Base-by-base conservation (phyloP, 352 stramenopile species). In the Phytophthora sansomeana region DNA sequence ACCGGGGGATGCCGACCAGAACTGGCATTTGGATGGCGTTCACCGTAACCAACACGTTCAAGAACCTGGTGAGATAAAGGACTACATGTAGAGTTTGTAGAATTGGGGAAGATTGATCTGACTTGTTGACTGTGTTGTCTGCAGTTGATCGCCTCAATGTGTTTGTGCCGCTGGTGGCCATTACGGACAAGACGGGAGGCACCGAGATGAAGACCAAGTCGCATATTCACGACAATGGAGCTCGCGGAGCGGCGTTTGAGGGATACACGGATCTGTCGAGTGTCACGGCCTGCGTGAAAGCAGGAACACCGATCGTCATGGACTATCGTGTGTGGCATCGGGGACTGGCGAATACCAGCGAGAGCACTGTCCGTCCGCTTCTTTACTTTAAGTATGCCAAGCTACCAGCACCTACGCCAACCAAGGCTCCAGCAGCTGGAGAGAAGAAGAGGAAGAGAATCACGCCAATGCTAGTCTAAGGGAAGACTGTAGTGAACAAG, bases 241-340 rank as follows among this genome's bases (percentile, higher is more conserved):
- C 41, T 17, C 46, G 61, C 19, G 74, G 68, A n/a, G 53, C 75
- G 16, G 48, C 73, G 7, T 92, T 93, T 46, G 64, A 80, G 42
- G 69, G 67, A 24, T 91, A 91, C 58, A 56, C 48, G 14, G 64
- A 87, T 42, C 49, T 91, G 8, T 61, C 74, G 16, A 90, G 83
- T 64, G 71, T 87, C 35, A 86, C 70, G n/a, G 68, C 80, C 10
- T 72, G 61, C 39, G 78, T 90, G n/a, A 41, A 67, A 19, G 83
- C 81, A 1, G 83, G 83, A 6, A 92, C 80, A 28, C 81, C 83
- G 0, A 43, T 92, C 1, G 36, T 86, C 49, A 93, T 93, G 85
- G 85, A 93, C 77, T 93, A 93, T 39, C 79, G 85, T 21, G 78
- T 92, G 17, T 93, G 85, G 85, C 85, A 93, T 38, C 85, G 85